These are phyloP conservation scores for Pilatotrama ljubarskyi DNA, from an alignment of 768 basidiomycete genomes.

Conservation along the genomic window DNA sequence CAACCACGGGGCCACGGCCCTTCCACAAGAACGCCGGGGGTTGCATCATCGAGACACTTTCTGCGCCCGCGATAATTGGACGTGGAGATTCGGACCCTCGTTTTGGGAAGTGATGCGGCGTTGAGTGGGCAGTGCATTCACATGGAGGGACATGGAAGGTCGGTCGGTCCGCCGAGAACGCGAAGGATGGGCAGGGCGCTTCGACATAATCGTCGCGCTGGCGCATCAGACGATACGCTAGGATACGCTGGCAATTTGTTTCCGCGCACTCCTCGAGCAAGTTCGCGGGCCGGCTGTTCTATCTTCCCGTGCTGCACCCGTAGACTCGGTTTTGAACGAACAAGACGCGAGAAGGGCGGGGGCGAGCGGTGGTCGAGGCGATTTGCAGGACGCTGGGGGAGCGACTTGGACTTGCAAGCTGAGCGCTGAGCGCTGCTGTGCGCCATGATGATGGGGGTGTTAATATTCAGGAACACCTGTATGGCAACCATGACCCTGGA, in stretches of 20 bases:
- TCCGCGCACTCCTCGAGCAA: no score
- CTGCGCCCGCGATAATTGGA: neutral
- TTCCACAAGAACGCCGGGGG: neutral
- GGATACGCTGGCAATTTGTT: neutral
- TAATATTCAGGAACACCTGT: neutral
- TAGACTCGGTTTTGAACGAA: no score
- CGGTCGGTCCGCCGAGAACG: neutral
- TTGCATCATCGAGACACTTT: neutral
- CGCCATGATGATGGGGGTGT: neutral
- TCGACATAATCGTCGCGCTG: no score
- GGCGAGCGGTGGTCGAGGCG: no score
- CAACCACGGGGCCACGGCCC: neutral
- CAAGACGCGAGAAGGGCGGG: no score
- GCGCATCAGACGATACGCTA: neutral
- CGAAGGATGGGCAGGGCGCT: no score
- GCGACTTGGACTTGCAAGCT: no score
- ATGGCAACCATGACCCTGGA: constrained; percentile 5
- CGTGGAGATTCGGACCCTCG: neutral
- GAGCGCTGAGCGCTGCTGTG: no score
- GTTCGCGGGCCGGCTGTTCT: no score
- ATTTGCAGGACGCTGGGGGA: no score
- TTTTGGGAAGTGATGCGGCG: neutral
- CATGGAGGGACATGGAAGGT: neutral
- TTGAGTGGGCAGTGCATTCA: neutral
- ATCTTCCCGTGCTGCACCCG: no score